Conservation (phyloP, 805 yeast species). For the Teunomyces barrocoloradensis region DNA sequence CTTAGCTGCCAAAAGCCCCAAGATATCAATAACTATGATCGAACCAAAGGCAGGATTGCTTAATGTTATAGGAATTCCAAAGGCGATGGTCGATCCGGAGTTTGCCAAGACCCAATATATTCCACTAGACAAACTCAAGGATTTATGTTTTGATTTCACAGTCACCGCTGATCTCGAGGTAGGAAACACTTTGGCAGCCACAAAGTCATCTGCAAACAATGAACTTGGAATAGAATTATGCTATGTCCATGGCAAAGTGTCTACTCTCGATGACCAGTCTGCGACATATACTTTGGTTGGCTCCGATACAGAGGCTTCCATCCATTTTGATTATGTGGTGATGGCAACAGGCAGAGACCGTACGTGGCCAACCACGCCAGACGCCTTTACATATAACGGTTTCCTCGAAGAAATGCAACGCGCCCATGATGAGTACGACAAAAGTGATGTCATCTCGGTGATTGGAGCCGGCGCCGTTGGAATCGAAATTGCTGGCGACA, state of each 20-base stretch:
- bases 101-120: slow-evolving; percentile 39
- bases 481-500: slow-evolving; percentile 41
- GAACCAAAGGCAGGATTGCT: slow-evolving; percentile 42
- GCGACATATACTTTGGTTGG: slow-evolving; percentile 25
- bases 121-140: slow-evolving; percentile 28
- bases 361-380: slow-evolving; percentile 54
- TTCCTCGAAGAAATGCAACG: slow-evolving; percentile 44
- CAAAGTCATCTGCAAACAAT: slow-evolving; percentile 10
- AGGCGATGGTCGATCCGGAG: slow-evolving; percentile 35
- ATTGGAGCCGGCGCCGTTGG: slow-evolving; percentile 49
- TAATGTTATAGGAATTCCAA: slow-evolving; percentile 39
- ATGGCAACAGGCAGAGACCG: slow-evolving; percentile 51
- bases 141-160: slow-evolving; percentile 26
- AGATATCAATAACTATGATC: slow-evolving; percentile 31
- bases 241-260: slow-evolving; percentile 34
- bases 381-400: slow-evolving; percentile 34
- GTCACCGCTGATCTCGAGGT: slow-evolving; percentile 24
- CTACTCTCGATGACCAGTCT: slow-evolving; percentile 20
- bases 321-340: slow-evolving; percentile 46
- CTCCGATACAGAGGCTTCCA: slow-evolving; percentile 1
- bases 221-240: slow-evolving; percentile 20
- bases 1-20: slow-evolving; percentile 8
- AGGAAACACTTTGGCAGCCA: slow-evolving; percentile 2
- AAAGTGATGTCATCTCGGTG: slow-evolving; percentile 36
- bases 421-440: slow-evolving; percentile 27